Evolutionary conservation across 768 basidiomycete genomes (phyloP), one percentile per base, ranked within the genome.

Genomic region (Butyriboletus loyo): DNA sequence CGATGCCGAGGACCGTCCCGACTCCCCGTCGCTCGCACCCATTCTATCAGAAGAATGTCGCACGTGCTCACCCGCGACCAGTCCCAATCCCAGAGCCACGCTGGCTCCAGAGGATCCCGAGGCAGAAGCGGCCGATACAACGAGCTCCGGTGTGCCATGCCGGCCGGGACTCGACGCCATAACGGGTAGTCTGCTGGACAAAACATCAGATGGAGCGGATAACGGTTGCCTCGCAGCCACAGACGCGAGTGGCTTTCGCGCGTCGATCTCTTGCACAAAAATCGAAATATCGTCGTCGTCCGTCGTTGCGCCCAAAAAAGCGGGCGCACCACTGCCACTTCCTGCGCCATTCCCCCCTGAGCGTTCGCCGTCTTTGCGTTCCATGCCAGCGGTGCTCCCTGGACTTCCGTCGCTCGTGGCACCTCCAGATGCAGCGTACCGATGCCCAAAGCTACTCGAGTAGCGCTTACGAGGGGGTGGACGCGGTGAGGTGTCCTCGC

Each of bases 261-360:
- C 72, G 59, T 88, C 88, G 45, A 89, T 88, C 42, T 89, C 85
- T 61, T 86, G 84, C 37, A 91, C 85, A 59, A 90, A 91, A 13
- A 78, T 73, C 5, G 87, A 88, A 27, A 91, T 82, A 46, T 89
- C 89, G 57, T 89, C 87, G 58, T 90, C 86, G 55, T 90, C 86
- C 7, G 80, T 79, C 40, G 73, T 71, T 1, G 72, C 68, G 46
- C 75, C 75, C 50, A 83, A 65, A 62, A 74, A 79, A 5, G 77
- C 77, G 8, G 80, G 64, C 2, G 50, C 43, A 19, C 36, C 32
- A 27, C 57, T 37, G 2, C 55, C 51, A 27, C 65, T 49, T 45
- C 62, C 59, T 35, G 58, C 25, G 49, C 62, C 53, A 59, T 54
- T 50, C 47, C 71, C 46, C 27, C 49, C 36, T 43, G 63, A 51